These are phyloP conservation scores for Torulaspora quercuum DNA, from an alignment of 805 yeast genomes.

Conservation along the genomic window DNA sequence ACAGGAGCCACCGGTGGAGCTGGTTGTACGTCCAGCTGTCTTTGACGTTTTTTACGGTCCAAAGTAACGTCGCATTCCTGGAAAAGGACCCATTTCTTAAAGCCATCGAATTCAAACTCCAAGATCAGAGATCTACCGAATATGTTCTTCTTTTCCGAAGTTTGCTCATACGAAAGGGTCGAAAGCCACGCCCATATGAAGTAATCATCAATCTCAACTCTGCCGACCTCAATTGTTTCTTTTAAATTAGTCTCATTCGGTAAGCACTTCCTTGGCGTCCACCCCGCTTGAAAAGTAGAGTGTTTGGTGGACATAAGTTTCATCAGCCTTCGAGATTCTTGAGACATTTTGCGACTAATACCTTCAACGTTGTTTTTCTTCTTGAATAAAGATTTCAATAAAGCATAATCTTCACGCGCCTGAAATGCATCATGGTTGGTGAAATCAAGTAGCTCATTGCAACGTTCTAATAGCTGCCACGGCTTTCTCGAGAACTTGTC, in stretches of 20 bases:
- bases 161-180: conserved; percentile 69
- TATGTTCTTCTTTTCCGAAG: conserved; percentile 55
- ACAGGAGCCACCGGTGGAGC: background rate
- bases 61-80: conserved; percentile 56
- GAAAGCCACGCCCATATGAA: conserved; percentile 92
- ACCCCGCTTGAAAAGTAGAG: conserved; percentile 42
- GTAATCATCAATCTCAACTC: conserved; percentile 78
- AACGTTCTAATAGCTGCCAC: conserved; percentile 56
- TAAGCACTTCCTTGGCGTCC: conserved; percentile 37
- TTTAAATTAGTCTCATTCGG: conserved; percentile 24
- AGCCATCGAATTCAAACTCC: conserved; percentile 75
- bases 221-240: conserved; percentile 42
- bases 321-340: conserved; percentile 62
- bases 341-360: conserved; percentile 61
- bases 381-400: conserved; percentile 68
- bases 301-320: conserved; percentile 41
- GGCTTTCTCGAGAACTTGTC: conserved; percentile 45
- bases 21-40: conserved; percentile 7
- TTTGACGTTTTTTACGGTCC: conserved; percentile 20
- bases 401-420: conserved; percentile 73
- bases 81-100: conserved; percentile 71
- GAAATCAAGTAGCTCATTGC: conserved; percentile 59
- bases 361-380: conserved; percentile 49
- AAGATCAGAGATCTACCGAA: conserved; percentile 82
- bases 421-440: conserved; percentile 66